phyloP scores from a whole-genome alignment of 305 asterid species.

The Fraxinus paxiana region DNA sequence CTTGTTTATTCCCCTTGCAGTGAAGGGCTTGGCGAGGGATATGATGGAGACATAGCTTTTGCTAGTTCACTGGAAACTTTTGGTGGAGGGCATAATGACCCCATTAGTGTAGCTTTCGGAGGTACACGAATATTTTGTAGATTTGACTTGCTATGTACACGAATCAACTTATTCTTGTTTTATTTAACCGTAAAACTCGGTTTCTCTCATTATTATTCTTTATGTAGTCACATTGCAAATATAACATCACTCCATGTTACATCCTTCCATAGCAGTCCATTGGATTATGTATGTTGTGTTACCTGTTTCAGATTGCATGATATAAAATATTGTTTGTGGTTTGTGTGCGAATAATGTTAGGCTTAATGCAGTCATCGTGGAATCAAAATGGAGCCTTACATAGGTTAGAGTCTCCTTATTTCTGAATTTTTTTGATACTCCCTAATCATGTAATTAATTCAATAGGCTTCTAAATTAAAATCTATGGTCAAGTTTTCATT shows the following conservation, averaged over 20 bases:
- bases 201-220: background rate
- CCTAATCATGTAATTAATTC: background rate
- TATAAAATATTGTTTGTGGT: background rate
- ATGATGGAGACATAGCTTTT: slow-evolving; percentile 96
- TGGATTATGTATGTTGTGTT: background rate
- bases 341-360: background rate
- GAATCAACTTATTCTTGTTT: slow-evolving; percentile 5
- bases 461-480: background rate
- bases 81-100: slow-evolving; percentile 99
- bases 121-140: slow-evolving; percentile 31
- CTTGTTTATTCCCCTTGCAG: slow-evolving; percentile 40
- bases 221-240: background rate
- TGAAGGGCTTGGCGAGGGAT: slow-evolving; percentile 98
- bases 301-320: background rate
- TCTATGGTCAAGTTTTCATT: background rate
- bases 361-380: background rate
- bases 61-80: slow-evolving; percentile 89
- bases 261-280: slow-evolving; percentile 5
- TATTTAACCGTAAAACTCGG: background rate
- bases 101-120: slow-evolving; percentile 97
- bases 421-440: background rate
- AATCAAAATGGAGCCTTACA: background rate
- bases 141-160: background rate
- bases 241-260: slow-evolving; percentile 9
- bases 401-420: background rate